These are phyloP conservation scores for Neurospora sp. DNA, from an alignment of 495 filamentous ascomycete species.

Conservation along the genomic window DNA sequence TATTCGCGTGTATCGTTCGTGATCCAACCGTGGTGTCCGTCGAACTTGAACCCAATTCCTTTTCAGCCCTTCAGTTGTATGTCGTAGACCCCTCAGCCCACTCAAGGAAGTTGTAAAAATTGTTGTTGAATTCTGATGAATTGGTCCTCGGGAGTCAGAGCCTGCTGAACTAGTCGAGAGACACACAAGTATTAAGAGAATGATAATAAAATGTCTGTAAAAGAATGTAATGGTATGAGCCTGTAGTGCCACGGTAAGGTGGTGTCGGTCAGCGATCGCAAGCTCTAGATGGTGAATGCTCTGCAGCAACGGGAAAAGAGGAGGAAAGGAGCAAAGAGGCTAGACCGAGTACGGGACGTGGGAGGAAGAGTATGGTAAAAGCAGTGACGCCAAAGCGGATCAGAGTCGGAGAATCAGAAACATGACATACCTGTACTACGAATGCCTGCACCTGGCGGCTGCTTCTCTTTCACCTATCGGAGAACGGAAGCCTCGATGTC, in stretches of 20 bases:
- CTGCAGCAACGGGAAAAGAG: constrained; percentile 23
- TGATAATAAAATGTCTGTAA: constrained; percentile 15
- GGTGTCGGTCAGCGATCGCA: constrained; percentile 34
- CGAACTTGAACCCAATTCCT: constrained; percentile 3
- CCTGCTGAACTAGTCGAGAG: constrained; percentile 43
- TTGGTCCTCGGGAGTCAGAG: constrained; percentile 36
- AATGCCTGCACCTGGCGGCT: constrained; percentile 35
- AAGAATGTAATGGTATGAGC: constrained; percentile 29
- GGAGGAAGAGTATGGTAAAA: constrained; percentile 35
- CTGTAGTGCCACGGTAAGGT: constrained; percentile 30
- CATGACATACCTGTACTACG: constrained; percentile 43
- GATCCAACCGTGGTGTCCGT: constrained; percentile 1
- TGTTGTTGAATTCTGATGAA: constrained; percentile 1
- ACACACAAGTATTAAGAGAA: constrained; percentile 21
- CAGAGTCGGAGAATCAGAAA: constrained; percentile 23
- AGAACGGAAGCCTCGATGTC: not conserved
- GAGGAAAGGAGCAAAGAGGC: constrained; percentile 18
- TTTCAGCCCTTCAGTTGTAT: constrained; percentile 1
- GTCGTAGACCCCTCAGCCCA: constrained; percentile 5
- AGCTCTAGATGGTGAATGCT: constrained; percentile 20
- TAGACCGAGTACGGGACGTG: constrained; percentile 25
- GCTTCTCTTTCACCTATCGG: constrained; percentile 7
- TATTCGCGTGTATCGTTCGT: constrained; percentile 3
- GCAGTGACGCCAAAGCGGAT: constrained; percentile 26
- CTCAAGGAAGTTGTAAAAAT: constrained; percentile 9